Percentiles rank a stretch among this genome's conserved stretches.
phyloP scores from a whole-genome alignment of 768 basidiomycete genomes.

The Galerina sulciceps region DNA sequence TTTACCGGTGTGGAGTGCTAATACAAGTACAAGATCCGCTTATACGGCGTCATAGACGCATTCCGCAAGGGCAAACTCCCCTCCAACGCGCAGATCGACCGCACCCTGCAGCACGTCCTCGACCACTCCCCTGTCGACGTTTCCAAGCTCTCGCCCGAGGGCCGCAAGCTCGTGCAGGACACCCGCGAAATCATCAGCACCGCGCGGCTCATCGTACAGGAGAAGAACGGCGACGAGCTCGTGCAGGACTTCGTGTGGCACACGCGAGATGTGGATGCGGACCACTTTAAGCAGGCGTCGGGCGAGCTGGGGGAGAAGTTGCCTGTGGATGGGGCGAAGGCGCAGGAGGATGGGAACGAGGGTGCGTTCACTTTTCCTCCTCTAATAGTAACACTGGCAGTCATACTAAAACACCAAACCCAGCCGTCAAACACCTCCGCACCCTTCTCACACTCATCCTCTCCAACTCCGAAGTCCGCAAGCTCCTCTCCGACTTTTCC shows the following conservation, averaged over 20 bases:
- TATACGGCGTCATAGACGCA: constrained; percentile 84
- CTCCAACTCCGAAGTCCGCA: constrained; percentile 93
- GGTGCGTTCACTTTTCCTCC: constrained; percentile 43
- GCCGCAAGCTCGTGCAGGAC: constrained; percentile 77
- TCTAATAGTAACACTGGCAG: no score
- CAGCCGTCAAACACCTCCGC: constrained; percentile 87
- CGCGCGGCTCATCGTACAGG: constrained; percentile 63
- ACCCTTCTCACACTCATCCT: constrained; percentile 85
- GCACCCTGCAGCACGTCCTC: constrained; percentile 70
- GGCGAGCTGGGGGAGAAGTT: constrained; percentile 31
- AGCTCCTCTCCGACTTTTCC: constrained; percentile 80
- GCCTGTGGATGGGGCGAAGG: constrained; percentile 58
- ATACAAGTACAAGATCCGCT: constrained; percentile 51
- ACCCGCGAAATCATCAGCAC: constrained; percentile 79
- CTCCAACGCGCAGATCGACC: constrained; percentile 79
- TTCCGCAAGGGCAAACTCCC: constrained; percentile 81
- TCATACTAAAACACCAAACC: not conserved
- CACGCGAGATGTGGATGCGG: constrained; percentile 57
- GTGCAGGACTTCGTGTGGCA: constrained; percentile 92
- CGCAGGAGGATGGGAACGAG: constrained; percentile 58
- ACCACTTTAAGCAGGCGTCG: constrained; percentile 14
- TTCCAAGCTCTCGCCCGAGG: constrained; percentile 74
- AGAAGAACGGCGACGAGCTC: constrained; percentile 91
- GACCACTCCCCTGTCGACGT: constrained; percentile 61
- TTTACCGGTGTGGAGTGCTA: not conserved